Evolutionary conservation across 495 filamentous ascomycete genomes (phyloP).

Genomic region (Tuber calosporum): DNA sequence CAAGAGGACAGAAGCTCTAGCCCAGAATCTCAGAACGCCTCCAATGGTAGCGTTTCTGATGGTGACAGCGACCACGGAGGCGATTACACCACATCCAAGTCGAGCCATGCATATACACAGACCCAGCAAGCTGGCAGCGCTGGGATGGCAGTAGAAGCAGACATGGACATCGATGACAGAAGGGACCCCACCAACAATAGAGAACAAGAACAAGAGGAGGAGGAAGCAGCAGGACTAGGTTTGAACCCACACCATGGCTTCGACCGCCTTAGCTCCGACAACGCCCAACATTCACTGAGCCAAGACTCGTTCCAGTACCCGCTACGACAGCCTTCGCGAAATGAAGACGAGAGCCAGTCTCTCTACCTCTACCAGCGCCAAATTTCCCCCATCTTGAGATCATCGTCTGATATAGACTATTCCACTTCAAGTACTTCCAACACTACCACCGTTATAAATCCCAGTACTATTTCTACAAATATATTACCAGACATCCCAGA

Average conservation of each 20-base stretch:
- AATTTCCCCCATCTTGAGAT: neutral
- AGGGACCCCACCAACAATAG: neutral
- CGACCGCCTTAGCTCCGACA: neutral
- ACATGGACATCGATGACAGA: neutral
- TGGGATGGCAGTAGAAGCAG: neutral
- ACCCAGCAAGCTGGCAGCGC: neutral
- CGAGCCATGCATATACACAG: neutral
- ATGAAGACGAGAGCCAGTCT: neutral
- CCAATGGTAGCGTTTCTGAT: conserved; percentile 2
- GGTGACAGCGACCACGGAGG: neutral
- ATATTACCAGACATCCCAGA: conserved; percentile 1
- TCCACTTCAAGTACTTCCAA: neutral
- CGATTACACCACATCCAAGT: neutral
- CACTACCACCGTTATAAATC: neutral
- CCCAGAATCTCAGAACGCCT: conserved; percentile 16
- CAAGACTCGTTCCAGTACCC: conserved; percentile 1
- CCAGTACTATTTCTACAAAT: neutral
- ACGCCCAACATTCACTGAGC: neutral
- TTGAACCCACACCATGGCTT: neutral
- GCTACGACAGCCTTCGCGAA: neutral
- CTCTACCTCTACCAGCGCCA: neutral
- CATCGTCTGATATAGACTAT: neutral
- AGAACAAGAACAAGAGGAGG: neutral
- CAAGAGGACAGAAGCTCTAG: conserved; percentile 18
- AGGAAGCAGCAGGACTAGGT: neutral